These are phyloP conservation scores for Lentinula novae-zelandiae DNA, from an alignment of 1,284 basidiomycete species.

Conservation along the genomic window DNA sequence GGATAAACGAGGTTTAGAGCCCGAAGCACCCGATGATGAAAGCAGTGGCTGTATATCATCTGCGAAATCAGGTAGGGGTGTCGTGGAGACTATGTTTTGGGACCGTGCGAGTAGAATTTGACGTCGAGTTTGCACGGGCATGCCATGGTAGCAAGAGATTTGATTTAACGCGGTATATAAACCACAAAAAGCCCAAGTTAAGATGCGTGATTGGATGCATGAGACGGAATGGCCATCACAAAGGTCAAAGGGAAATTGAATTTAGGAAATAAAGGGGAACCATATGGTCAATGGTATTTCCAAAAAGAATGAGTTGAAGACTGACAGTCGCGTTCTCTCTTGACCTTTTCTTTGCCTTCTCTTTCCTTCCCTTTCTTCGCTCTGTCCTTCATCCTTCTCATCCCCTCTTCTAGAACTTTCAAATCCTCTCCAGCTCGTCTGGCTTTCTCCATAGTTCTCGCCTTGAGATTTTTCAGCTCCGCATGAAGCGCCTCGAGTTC, in stretches of 20 bases:
- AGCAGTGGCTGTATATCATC: conserved; percentile 40
- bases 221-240: not conserved
- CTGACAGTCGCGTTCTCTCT: conserved; percentile 70
- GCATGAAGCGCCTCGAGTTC: conserved; percentile 65
- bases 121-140: not conserved
- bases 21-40: not conserved
- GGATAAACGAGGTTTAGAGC: conserved; percentile 34
- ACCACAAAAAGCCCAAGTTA: not conserved
- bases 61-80: conserved; percentile 41
- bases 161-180: not conserved
- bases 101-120: not conserved
- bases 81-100: conserved; percentile 31
- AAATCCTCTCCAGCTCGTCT: conserved; percentile 71
- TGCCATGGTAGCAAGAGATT: conserved; percentile 7
- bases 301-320: conserved; percentile 26
- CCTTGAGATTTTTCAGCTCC: conserved; percentile 54
- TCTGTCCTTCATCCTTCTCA: conserved; percentile 68
- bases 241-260: not conserved
- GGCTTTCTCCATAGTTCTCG: conserved; percentile 52
- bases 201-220: not conserved
- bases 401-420: conserved; percentile 62
- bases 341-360: conserved; percentile 68
- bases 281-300: conserved; percentile 4
- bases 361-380: conserved; percentile 40
- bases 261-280: not conserved